Conservation (phyloP, 2,329 filamentous ascomycete species). For the Epichloe aotearoae region DNA sequence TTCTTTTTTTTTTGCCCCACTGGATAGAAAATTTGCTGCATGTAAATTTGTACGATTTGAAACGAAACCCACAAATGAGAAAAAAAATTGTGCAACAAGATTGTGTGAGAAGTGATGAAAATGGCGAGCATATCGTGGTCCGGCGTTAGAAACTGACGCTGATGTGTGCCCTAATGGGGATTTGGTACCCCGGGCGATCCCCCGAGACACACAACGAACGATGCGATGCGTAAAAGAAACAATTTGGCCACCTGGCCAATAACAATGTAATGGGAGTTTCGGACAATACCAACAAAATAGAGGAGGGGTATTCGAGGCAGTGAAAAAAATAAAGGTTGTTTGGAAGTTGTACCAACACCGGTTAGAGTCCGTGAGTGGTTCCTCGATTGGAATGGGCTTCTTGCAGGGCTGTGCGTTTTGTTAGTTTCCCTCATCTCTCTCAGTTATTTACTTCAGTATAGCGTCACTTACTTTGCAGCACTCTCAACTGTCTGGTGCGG, state of each 20-base stretch:
- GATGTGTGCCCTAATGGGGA: background rate
- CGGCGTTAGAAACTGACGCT: background rate
- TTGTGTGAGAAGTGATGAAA: background rate
- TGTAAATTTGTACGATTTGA: background rate
- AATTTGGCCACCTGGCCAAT: background rate
- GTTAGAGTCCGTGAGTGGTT: slow-evolving; percentile 19
- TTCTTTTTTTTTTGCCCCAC: too few species aligned
- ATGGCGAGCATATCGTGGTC: background rate
- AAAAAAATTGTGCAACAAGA: background rate
- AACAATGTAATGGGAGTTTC: background rate
- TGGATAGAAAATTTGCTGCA: background rate
- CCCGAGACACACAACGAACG: background rate
- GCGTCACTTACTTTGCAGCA: slow-evolving; percentile 37
- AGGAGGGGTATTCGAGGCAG: background rate
- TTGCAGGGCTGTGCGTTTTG: slow-evolving; percentile 16
- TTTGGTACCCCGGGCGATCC: background rate
- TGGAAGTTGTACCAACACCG: background rate
- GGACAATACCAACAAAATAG: background rate
- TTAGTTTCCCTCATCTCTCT: background rate
- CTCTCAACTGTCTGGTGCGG: slow-evolving; percentile 40
- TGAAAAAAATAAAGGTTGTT: background rate
- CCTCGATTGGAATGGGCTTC: slow-evolving; percentile 24
- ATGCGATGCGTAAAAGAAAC: background rate
- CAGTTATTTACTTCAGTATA: background rate
- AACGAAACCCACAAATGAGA: background rate